These are phyloP conservation scores for Acanthamoeba lenticulata DNA, from an alignment of 208 protist species.

Conservation along the genomic window DNA sequence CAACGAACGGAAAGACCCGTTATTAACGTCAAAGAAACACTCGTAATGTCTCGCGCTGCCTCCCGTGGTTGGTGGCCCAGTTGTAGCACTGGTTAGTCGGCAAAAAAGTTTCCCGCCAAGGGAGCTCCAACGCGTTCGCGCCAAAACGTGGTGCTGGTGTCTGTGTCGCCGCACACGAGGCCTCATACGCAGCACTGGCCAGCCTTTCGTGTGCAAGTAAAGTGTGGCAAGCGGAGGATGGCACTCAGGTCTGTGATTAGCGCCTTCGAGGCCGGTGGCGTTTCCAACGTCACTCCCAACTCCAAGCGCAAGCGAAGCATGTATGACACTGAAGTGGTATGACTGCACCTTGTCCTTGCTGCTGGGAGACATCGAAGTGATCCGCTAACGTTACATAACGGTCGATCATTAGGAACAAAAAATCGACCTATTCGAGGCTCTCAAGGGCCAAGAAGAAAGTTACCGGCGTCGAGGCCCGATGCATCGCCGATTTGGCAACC, in stretches of 20 bases:
- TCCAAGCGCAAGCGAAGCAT: constrained; percentile 43
- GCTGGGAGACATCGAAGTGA: neutral
- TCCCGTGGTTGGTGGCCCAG: no score
- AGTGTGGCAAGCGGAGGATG: neutral
- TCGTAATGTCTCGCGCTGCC: no score
- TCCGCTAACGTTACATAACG: no score
- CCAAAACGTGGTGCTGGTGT: neutral
- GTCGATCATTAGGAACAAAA: neutral
- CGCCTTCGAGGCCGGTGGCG: neutral
- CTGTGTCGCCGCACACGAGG: no score
- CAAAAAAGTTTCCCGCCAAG: neutral
- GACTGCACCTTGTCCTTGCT: no score
- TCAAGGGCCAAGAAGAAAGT: neutral
- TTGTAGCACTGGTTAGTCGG: no score
- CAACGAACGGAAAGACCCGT: no score
- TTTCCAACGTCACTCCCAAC: neutral
- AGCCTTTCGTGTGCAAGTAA: no score
- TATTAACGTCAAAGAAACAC: no score
- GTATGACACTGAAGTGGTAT: constrained; percentile 31
- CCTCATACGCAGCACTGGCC: no score
- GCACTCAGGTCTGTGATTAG: neutral
- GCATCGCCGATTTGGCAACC: constrained; percentile 6
- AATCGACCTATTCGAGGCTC: constrained; percentile 8
- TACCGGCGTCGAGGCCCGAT: neutral
- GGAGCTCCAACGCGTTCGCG: neutral